A percentile compares a stretch with the other conserved stretches of the same genome.
Evolutionary conservation across 2,329 filamentous ascomycete genomes (phyloP).

Genomic region (Byssochlamys sp.): DNA sequence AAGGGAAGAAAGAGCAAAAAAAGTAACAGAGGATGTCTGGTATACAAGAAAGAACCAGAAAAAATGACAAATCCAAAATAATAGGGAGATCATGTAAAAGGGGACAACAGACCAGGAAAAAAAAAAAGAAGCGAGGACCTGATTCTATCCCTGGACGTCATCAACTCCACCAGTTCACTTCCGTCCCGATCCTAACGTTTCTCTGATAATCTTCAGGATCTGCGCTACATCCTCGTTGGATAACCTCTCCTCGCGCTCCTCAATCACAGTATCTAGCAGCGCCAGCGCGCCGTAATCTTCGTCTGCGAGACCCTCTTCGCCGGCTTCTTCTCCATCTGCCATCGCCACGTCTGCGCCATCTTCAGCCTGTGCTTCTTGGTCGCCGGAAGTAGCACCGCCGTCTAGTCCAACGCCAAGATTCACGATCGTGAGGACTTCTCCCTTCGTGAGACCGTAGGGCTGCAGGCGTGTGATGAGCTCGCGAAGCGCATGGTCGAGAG

Average conservation of each 20-base stretch:
- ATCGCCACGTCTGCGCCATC: slow-evolving; percentile 5
- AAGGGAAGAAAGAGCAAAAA: neutral
- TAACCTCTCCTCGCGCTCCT: slow-evolving; percentile 34
- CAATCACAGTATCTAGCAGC: slow-evolving; percentile 32
- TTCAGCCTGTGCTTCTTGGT: neutral
- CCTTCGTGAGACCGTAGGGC: slow-evolving; percentile 37
- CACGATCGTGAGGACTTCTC: slow-evolving; percentile 37
- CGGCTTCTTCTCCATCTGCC: slow-evolving; percentile 9
- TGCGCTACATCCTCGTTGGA: slow-evolving; percentile 26
- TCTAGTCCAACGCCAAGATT: slow-evolving; percentile 33
- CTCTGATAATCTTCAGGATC: slow-evolving; percentile 28
- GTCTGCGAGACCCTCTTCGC: slow-evolving; percentile 13
- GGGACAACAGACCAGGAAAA: neutral
- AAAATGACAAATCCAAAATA: too few species aligned
- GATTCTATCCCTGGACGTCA: neutral
- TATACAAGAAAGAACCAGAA: too few species aligned
- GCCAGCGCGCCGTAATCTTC: slow-evolving; percentile 28
- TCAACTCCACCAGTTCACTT: neutral
- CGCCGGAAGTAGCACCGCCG: neutral
- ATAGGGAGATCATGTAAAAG: neutral
- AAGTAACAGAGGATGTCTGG: neutral
- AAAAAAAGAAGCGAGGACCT: neutral
- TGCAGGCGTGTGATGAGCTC: slow-evolving; percentile 27
- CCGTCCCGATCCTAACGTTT: slow-evolving; percentile 16
- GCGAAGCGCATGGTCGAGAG: slow-evolving; percentile 30